A percentile compares a stretch with the other conserved stretches of the same genome.
These are phyloP conservation scores for Diplogelasinospora grovesii DNA, from an alignment of 495 filamentous ascomycete genomes.

Conservation along the genomic window DNA sequence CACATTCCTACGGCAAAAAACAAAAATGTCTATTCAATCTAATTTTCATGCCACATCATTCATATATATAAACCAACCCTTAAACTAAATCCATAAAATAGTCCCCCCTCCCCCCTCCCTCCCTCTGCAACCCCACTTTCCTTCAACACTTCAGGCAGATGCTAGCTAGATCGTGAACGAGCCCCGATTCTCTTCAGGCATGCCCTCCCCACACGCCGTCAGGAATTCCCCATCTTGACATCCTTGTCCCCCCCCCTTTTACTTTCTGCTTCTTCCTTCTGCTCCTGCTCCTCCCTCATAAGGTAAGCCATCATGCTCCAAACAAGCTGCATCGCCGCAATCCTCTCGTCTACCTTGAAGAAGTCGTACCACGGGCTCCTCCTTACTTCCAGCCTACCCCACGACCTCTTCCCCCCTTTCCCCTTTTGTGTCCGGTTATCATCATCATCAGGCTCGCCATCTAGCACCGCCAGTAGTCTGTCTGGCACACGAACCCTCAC, in stretches of 20 bases:
- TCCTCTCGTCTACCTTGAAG: conserved; percentile 57
- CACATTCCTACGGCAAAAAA: too few relatives aligned
- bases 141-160: neutral
- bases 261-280: conserved; percentile 6
- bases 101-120: too few relatives aligned
- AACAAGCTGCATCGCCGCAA: conserved; percentile 62
- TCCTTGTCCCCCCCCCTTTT: conserved; percentile 19
- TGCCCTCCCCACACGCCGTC: conserved; percentile 1
- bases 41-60: too few relatives aligned
- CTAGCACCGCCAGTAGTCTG: conserved; percentile 51
- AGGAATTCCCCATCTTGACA: conserved; percentile 30
- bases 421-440: too few relatives aligned
- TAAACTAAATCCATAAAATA: too few relatives aligned
- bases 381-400: conserved; percentile 55
- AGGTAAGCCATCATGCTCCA: conserved; percentile 72
- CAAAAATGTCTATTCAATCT: too few relatives aligned
- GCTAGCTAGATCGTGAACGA: too few relatives aligned
- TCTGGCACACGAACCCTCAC: conserved; percentile 66
- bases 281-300: conserved; percentile 46
- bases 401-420: conserved; percentile 26
- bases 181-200: neutral
- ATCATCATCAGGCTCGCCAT: conserved; percentile 23
- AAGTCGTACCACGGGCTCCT: conserved; percentile 77
- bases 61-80: too few relatives aligned
- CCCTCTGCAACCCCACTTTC: neutral